These are phyloP conservation scores for Porcisia deanei DNA, from an alignment of 208 protist species.

Conservation along the genomic window DNA sequence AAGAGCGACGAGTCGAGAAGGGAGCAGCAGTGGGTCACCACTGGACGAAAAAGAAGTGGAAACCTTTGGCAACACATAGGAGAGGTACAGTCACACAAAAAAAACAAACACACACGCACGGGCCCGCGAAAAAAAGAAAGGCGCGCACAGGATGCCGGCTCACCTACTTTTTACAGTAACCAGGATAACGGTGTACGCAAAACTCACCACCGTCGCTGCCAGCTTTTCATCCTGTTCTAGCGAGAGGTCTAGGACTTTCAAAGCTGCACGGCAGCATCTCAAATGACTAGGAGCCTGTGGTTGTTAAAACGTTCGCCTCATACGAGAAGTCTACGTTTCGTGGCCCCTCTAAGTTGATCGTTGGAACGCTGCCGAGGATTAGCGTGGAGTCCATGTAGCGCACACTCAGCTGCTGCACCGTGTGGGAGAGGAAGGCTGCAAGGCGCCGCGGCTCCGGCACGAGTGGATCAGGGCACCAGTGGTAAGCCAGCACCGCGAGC, in stretches of 20 bases:
- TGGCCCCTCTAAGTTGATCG: conserved; percentile 51
- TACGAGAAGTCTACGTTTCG: conserved; percentile 47
- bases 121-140: not conserved
- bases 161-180: not conserved
- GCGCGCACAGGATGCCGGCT: not conserved
- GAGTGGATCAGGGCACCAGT: conserved; percentile 87
- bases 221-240: not conserved
- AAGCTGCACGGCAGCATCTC: not conserved
- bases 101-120: not conserved
- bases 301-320: conserved; percentile 4
- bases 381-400: conserved; percentile 60
- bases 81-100: not conserved
- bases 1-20: not conserved
- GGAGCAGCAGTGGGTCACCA: not conserved
- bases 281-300: not conserved
- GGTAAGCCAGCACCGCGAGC: conserved; percentile 44
- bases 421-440: conserved; percentile 61
- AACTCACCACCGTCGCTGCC: not conserved
- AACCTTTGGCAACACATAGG: not conserved
- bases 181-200: no score
- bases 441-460: conserved; percentile 66
- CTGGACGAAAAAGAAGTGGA: no score
- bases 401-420: conserved; percentile 58
- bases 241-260: not conserved
- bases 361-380: conserved; percentile 56